Evolutionary conservation across 495 filamentous ascomycete species (phyloP).

Genomic region (Margaritispora aquatica): DNA sequence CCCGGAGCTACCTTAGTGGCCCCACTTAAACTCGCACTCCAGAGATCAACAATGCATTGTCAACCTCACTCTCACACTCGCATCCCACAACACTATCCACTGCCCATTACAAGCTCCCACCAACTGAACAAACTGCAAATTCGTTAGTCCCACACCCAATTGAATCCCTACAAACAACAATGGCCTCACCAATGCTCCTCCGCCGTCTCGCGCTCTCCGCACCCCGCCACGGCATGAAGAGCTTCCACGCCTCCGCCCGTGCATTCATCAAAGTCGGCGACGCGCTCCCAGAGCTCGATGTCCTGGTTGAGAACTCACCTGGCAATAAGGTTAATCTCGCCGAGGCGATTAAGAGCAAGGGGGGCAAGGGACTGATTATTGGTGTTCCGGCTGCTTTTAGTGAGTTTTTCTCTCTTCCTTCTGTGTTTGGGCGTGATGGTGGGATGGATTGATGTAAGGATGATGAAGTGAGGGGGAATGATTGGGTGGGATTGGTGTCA

Average conservation of each 20-base stretch:
- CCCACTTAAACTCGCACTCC: no score
- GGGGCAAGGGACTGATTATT: slow-evolving; percentile 69
- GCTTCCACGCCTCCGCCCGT: slow-evolving; percentile 48
- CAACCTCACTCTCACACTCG: no score
- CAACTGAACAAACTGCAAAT: no score
- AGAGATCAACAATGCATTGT: no score
- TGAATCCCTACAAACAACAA: background rate
- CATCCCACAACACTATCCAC: no score
- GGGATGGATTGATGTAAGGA: no score
- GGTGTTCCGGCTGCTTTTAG: slow-evolving; percentile 90
- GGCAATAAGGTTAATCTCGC: slow-evolving; percentile 85
- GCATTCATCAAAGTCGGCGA: slow-evolving; percentile 54
- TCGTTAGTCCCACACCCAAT: no score
- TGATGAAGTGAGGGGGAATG: no score
- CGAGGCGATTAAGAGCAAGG: slow-evolving; percentile 53
- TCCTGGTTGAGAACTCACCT: slow-evolving; percentile 54
- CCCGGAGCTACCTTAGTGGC: no score
- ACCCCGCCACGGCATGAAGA: slow-evolving; percentile 5
- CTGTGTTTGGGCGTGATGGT: background rate
- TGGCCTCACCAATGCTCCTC: slow-evolving; percentile 16
- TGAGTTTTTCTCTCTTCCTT: slow-evolving; percentile 35
- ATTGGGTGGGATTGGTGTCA: no score
- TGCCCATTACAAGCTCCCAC: no score
- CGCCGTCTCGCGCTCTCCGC: slow-evolving; percentile 14
- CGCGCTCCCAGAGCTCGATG: slow-evolving; percentile 51